Base-by-base conservation (phyloP, 495 filamentous ascomycete species). In the Neurospora intermedia region DNA sequence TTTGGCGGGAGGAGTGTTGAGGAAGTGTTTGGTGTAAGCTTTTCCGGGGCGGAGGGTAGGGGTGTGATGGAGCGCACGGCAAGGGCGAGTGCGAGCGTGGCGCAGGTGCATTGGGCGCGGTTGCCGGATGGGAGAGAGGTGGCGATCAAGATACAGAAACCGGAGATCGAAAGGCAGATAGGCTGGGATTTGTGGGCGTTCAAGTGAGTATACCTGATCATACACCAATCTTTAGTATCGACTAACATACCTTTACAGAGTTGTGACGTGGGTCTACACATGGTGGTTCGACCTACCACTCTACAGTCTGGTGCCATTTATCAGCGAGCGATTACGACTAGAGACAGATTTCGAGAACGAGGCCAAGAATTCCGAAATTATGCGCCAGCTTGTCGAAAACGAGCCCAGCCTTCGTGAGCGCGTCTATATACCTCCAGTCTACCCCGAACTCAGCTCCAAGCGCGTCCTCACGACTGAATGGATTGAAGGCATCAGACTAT, bases 261-360 rank as follows among this genome's bases (percentile, higher is more conserved):
- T 92, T 15, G 91, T 97, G 1, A 88, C 91, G 70, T 86, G 85
- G 73, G 86, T 92, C 43, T 97, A 96, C 76, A 90, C 92, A 5
- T 88, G 86, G 76, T 88, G 88, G 84, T 98, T 98, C 78, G 92
- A 97, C 73, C 85, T 99, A 18, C 95, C 95, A 15, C 85, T 98
- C 72, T 96, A 97, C 79, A 91, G 85, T 71, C 83, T 98, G 7
- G 91, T 97, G 1, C 95, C 94, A 0, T 98, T 94, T 78, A 92
- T 98, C 74, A 90, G 89, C 48, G 94, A 97, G 79, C 89, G 95
- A 15, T 82, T 99, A 20, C 87, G 89, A 81, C 89, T 97, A 20
- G 95, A 99, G 79, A 99, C 95, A 27, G 96, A 99, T 78, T 99
- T 99, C 76, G 86, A 89, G 59, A 93, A 94, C 75, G 95, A 99